These are phyloP conservation scores for Acacia acuminata DNA, from an alignment of 306 rosid genomes.

Conservation along the genomic window DNA sequence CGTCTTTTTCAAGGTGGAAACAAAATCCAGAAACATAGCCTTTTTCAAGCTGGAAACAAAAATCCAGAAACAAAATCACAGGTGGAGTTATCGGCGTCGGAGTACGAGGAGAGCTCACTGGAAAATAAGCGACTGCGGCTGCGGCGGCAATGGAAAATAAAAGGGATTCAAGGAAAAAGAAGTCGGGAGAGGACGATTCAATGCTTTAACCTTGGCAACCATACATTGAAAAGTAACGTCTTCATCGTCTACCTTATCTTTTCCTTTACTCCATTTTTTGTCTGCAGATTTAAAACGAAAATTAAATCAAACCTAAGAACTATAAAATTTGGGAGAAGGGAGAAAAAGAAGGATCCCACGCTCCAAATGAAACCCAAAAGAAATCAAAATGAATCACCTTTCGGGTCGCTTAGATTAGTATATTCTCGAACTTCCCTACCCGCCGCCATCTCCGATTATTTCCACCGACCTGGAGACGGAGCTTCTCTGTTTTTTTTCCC, in stretches of 20 bases:
- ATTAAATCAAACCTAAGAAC: constrained; percentile 16
- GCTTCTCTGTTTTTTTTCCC: neutral
- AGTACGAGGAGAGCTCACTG: no score
- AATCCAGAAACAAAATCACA: no score
- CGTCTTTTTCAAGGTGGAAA: no score
- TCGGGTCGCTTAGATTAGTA: constrained; percentile 97
- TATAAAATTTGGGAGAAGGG: neutral
- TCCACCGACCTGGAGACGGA: neutral
- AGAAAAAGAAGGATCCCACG: neutral
- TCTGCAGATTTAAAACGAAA: constrained; percentile 45
- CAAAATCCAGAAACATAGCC: no score
- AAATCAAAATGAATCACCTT: constrained; percentile 46
- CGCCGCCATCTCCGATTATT: constrained; percentile 68
- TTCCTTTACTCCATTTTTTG: constrained; percentile 91
- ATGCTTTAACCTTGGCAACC: constrained; percentile 99
- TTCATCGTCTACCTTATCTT: constrained; percentile 94
- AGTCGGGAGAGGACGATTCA: constrained; percentile 47
- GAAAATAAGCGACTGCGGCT: no score
- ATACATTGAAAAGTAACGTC: constrained; percentile 95
- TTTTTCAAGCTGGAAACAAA: no score
- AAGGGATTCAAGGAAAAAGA: neutral
- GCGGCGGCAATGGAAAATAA: neutral
- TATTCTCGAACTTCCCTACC: constrained; percentile 99
- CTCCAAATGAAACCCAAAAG: neutral
- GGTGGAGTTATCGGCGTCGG: no score